Evolutionary conservation across 2,329 filamentous ascomycete species (phyloP), one percentile per base, ranked within the genome.

Genomic region (Calonectria leucothoes): DNA sequence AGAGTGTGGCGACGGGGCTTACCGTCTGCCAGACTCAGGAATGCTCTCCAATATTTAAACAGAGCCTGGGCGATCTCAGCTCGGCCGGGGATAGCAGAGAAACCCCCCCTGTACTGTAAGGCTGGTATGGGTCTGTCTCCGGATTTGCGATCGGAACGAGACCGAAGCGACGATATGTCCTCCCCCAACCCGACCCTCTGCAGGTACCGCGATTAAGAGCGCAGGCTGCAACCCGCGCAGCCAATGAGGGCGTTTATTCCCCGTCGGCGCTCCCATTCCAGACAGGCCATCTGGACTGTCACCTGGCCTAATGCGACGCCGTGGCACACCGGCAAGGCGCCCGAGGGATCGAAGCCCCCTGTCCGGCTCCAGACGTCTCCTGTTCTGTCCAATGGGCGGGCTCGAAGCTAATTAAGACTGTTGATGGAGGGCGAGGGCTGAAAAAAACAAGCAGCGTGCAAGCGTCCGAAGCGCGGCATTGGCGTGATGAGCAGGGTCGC

Each of bases 71-170:
- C 49, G 17, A 48, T 52, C 48, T 37, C 45, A 64, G 37, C 20
- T 31, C 68, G 51, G 67, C 72, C 49, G 37, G 59, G 23, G 49
- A 31, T 59, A 17, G 29, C 33, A 23, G 49, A 42, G 68, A 74
- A 74, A 11, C 66, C 57, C 59, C 66, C n/a, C n/a, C n/a, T n/a
- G n/a, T n/a, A n/a, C n/a, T n/a, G 65, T 70, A 77, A 70, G 66
- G 66, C 73, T 75, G 77, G 77, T 70, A 79, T 79, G 77, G 74
- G 74, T 42, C 42, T 49, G 29, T 39, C n/a, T 59, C 42, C 29
- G 68, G 68, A 74, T 67, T 71, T 57, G 59, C 39, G 68, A 67
- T 71, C 67, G 72, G 67, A 66, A 72, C 59, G 70, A 73, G 35
- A 17, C 33, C 63, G 55, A 70, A 55, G 39, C 12, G 51, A 48